Conservation (phyloP, 2,329 filamentous ascomycete species). For the Microascus cirrosus region DNA sequence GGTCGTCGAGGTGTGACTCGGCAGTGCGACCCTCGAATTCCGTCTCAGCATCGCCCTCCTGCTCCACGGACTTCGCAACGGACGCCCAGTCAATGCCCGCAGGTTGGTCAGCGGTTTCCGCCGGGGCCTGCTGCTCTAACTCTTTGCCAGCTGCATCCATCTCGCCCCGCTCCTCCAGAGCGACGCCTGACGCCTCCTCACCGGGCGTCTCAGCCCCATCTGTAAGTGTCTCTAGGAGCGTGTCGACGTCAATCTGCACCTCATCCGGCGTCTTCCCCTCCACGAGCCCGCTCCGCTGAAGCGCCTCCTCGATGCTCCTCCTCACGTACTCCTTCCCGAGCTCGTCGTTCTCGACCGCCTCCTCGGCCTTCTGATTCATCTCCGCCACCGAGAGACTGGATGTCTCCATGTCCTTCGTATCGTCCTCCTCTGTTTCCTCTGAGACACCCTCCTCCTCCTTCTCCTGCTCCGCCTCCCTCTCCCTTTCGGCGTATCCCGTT, state of each 20-base stretch:
- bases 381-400: slow-evolving; percentile 29
- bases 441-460: slow-evolving; percentile 9
- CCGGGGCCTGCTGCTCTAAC: slow-evolving; percentile 3
- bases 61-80: not conserved
- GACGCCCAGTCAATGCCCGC: not conserved
- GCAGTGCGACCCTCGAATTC: not conserved
- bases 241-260: slow-evolving; percentile 34
- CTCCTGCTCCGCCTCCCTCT: slow-evolving; percentile 13
- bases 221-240: slow-evolving; percentile 34
- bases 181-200: not conserved
- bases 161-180: not conserved
- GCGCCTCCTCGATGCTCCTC: slow-evolving; percentile 42
- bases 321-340: slow-evolving; percentile 37
- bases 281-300: slow-evolving; percentile 42
- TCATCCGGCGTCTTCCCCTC: slow-evolving; percentile 31
- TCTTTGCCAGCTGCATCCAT: not conserved
- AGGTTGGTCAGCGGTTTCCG: slow-evolving; percentile 6
- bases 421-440: slow-evolving; percentile 3
- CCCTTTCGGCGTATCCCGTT: slow-evolving; percentile 32
- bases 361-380: slow-evolving; percentile 41
- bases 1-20: slow-evolving; percentile 24
- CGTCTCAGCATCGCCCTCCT: not conserved
- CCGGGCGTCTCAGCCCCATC: not conserved
- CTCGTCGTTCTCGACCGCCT: slow-evolving; percentile 46
- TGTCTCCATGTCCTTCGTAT: slow-evolving; percentile 10